A percentile compares a stretch with the other conserved stretches of the same genome.
Conservation (phyloP, 2,329 filamentous ascomycete genomes). For the Cytospora piceicola region DNA sequence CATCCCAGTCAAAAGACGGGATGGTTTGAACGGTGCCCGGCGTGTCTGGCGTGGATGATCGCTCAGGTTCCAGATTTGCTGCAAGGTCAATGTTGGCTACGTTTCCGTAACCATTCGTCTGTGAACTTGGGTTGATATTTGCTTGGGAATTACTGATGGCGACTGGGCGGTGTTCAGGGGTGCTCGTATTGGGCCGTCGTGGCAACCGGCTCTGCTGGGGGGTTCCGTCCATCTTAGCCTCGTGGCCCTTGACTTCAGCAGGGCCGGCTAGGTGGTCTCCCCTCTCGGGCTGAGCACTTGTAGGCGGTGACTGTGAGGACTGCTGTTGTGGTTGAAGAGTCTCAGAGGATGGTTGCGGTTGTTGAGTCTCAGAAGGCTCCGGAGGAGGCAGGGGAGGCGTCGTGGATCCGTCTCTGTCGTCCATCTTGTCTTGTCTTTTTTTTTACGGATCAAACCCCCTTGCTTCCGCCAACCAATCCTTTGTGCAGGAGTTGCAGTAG, state of each 20-base stretch:
- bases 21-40: slow-evolving; percentile 49
- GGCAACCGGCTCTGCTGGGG: slow-evolving; percentile 32
- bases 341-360: neutral
- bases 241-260: slow-evolving; percentile 8
- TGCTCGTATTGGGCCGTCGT: slow-evolving; percentile 23
- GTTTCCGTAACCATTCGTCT: slow-evolving; percentile 39
- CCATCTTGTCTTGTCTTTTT: slow-evolving; percentile 11
- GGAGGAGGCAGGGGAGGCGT: slow-evolving; percentile 29
- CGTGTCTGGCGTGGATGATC: slow-evolving; percentile 48
- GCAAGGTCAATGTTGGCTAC: slow-evolving; percentile 39
- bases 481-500: neutral
- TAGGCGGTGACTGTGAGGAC: neutral
- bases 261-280: neutral
- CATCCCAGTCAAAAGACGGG: slow-evolving; percentile 72
- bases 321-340: slow-evolving; percentile 5
- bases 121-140: slow-evolving; percentile 40
- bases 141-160: slow-evolving; percentile 27
- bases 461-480: slow-evolving; percentile 2
- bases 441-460: neutral
- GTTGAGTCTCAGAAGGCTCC: slow-evolving; percentile 15
- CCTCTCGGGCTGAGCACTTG: slow-evolving; percentile 11
- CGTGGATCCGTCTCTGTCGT: slow-evolving; percentile 24
- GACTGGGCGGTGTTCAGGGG: slow-evolving; percentile 28
- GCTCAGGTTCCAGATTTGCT: slow-evolving; percentile 59
- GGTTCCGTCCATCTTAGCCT: slow-evolving; percentile 24